Conservation (phyloP, 345 rosid species). For the Syzygium grande region DNA sequence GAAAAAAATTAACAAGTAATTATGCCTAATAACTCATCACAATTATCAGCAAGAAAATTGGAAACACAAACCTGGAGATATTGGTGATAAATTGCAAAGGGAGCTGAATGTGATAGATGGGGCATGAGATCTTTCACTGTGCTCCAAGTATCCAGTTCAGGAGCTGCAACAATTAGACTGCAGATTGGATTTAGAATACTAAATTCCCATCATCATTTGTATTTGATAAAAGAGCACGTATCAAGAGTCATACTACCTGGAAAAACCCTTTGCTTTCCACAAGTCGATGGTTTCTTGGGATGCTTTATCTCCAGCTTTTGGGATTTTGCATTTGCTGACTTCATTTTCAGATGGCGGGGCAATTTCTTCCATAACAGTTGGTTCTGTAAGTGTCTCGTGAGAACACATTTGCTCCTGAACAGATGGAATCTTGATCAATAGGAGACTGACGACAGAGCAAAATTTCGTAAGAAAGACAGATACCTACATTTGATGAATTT, state of each 20-base stretch:
- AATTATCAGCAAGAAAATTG: not conserved
- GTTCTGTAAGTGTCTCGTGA: not conserved
- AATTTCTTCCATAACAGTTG: constrained; percentile 25
- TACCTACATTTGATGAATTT: constrained; percentile 32
- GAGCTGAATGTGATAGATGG: constrained; percentile 72
- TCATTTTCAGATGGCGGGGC: constrained; percentile 30
- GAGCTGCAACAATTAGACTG: constrained; percentile 83
- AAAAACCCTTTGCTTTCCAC: constrained; percentile 87
- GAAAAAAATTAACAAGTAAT: not conserved
- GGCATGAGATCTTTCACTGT: constrained; percentile 64
- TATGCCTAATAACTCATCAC: not conserved
- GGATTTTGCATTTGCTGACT: constrained; percentile 35
- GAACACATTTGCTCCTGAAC: constrained; percentile 35
- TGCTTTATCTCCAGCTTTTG: constrained; percentile 74
- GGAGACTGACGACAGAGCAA: not conserved
- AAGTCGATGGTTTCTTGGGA: constrained; percentile 39
- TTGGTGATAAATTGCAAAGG: constrained; percentile 88
- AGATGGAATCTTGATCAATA: constrained; percentile 3
- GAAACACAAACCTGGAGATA: constrained; percentile 59
- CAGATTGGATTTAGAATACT: constrained; percentile 9
- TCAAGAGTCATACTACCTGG: constrained; percentile 42
- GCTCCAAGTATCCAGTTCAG: constrained; percentile 74
- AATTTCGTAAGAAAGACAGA: not conserved
- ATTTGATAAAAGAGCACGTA: not conserved
- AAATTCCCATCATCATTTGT: not conserved